Base-by-base conservation (phyloP, 805 yeast species). In the Ogataea pilisensis region DNA sequence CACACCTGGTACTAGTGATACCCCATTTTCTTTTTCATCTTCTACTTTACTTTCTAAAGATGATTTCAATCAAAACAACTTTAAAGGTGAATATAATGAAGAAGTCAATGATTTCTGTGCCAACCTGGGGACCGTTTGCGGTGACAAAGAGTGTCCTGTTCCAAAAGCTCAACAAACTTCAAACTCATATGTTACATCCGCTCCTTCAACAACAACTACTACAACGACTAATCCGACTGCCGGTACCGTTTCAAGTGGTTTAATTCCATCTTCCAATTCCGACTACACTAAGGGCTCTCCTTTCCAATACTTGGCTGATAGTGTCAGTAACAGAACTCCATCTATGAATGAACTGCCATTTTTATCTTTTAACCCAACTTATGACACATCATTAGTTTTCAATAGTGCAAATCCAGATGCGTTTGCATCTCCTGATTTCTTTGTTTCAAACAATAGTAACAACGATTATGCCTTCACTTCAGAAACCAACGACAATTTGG, bases 121-220 rank as follows among this genome's bases (percentile, higher is more conserved):
- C 20, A 77, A 80, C 51, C 71, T 91, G 56, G 75, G 77, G 46
- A 73, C 79, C 59, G 97, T 89, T 1, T 90, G 97, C 63, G 97
- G 96, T 14, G 80, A 82, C 6, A 80, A 70, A 52, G 72, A 72
- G 13, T 64, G 75, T 48, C 95, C 93, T 3, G 58, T 81, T 4
- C 95, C 96, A 3, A 61, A 65, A 52, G 55, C 41, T 13, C 34
- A 44, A 16, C 34, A 48, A 45, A 22, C 26, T 8, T 22, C 26
- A 8, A 22, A 22, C 26, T 29, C 46, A 42, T 18, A 42, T 42
- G 17, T 14, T 18, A 11, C 18, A 9, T 16, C 25, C 14, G 29
- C 47, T 3, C 41, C 46, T 4, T 37, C 47, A 3, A 35, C 46
- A 8, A 22, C 11, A 5, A n/a, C n/a, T n/a, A n/a, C n/a, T n/a